phyloP scores from a whole-genome alignment of 805 yeast species.

The Starmerella etchellsii region DNA sequence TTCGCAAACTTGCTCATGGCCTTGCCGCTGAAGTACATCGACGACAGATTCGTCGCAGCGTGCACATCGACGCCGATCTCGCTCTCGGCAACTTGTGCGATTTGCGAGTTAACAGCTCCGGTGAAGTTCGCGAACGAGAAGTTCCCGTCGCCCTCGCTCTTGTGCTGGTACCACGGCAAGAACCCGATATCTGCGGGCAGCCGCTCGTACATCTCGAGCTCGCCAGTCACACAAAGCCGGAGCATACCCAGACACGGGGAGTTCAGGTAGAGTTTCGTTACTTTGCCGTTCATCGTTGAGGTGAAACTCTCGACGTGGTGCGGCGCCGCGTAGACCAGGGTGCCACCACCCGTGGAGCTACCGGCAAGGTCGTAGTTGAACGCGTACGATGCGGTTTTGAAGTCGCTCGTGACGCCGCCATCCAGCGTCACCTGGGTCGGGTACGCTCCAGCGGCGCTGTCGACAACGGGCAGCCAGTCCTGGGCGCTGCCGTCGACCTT shows the following conservation, averaged over 20 bases:
- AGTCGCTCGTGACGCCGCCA: conserved; percentile 35
- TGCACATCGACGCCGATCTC: conserved; percentile 44
- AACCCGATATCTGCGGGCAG: conserved; percentile 37
- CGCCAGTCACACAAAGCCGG: conserved; percentile 29
- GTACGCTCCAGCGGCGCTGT: conserved; percentile 58
- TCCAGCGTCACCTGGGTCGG: conserved; percentile 37
- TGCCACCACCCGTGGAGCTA: conserved; percentile 32
- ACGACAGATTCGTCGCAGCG: conserved; percentile 49
- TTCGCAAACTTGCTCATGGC: conserved; percentile 79
- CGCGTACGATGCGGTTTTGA: conserved; percentile 33
- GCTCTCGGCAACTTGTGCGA: conserved; percentile 35
- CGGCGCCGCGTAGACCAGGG: conserved; percentile 51
- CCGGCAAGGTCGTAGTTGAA: conserved; percentile 42
- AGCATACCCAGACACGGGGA: conserved; percentile 38
- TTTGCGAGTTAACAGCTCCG: conserved; percentile 30
- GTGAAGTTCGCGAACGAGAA: conserved; percentile 33
- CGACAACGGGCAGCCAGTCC: conserved; percentile 35
- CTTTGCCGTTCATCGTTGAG: conserved; percentile 25
- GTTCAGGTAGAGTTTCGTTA: conserved; percentile 28
- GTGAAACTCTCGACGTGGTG: conserved; percentile 45
- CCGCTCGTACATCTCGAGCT: conserved; percentile 27
- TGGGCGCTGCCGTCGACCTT: conserved; percentile 28
- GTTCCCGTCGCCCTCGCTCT: conserved; percentile 23
- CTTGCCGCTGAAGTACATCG: conserved; percentile 89
- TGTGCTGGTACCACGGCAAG: conserved; percentile 41